Evolutionary conservation across 495 filamentous ascomycete species (phyloP).

Genomic region (Lindgomyces ingoldianus): DNA sequence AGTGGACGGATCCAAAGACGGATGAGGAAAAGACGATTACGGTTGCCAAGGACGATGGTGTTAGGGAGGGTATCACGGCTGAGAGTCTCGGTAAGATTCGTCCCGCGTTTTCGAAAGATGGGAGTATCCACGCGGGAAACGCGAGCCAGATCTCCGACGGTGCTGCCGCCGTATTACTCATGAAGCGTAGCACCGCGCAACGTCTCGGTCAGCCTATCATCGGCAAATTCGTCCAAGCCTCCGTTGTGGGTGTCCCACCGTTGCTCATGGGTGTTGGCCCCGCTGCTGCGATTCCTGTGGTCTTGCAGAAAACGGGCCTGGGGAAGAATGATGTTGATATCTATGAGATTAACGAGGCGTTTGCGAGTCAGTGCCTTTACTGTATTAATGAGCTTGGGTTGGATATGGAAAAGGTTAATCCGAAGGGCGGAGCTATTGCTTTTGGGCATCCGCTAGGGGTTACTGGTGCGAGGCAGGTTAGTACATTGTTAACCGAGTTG

Average conservation of each 20-base stretch:
- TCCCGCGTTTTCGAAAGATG: slow-evolving; percentile 87
- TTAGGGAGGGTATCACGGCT: slow-evolving; percentile 79
- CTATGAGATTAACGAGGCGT: slow-evolving; percentile 99
- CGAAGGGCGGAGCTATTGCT: slow-evolving; percentile 97
- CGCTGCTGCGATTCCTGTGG: slow-evolving; percentile 93
- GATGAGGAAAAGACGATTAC: slow-evolving; percentile 82
- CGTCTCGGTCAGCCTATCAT: slow-evolving; percentile 83
- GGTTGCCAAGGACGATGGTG: slow-evolving; percentile 84
- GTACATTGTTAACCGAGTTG: slow-evolving; percentile 86
- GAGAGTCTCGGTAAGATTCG: slow-evolving; percentile 87
- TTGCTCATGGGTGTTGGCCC: slow-evolving; percentile 95
- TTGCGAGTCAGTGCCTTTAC: slow-evolving; percentile 92
- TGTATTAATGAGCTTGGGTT: slow-evolving; percentile 86
- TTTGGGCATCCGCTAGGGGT: slow-evolving; percentile 96
- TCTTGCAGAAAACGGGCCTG: slow-evolving; percentile 81
- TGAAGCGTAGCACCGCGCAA: slow-evolving; percentile 92
- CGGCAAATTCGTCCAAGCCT: slow-evolving; percentile 83
- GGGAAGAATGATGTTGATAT: slow-evolving; percentile 91
- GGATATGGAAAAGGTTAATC: slow-evolving; percentile 83
- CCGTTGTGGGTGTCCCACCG: slow-evolving; percentile 85
- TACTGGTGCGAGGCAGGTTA: slow-evolving; percentile 91
- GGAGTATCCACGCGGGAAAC: slow-evolving; percentile 93
- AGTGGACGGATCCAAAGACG: slow-evolving; percentile 84
- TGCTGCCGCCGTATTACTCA: slow-evolving; percentile 90
- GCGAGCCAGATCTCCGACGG: slow-evolving; percentile 94